A percentile compares a stretch with the other conserved stretches of the same genome.
These are phyloP conservation scores for Kodamaea jinghongensis DNA, from an alignment of 805 yeast species.

Conservation along the genomic window DNA sequence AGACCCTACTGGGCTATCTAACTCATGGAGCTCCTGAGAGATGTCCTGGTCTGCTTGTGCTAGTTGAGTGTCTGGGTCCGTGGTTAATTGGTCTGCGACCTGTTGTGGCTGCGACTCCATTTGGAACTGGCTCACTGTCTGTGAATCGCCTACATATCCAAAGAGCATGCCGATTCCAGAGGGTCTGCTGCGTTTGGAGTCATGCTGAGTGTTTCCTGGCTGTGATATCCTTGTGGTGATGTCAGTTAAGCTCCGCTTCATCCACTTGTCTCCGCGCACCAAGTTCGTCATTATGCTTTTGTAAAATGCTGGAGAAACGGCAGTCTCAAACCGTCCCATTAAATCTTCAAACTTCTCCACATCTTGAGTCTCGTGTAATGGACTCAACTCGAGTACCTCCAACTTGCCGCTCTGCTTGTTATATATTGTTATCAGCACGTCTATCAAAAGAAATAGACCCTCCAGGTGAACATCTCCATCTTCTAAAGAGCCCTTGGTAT, in stretches of 20 bases:
- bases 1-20: no score
- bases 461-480: conserved; percentile 3
- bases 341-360: conserved; percentile 1
- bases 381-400: conserved; percentile 6
- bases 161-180: conserved; percentile 6
- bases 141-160: background rate
- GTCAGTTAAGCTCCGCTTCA: conserved; percentile 4
- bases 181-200: background rate
- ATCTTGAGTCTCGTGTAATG: conserved; percentile 1
- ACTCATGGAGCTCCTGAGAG: no score
- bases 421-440: conserved; percentile 5
- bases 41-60: no score
- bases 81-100: background rate
- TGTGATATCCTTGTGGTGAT: conserved; percentile 1
- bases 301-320: conserved; percentile 1
- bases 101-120: background rate
- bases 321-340: conserved; percentile 1
- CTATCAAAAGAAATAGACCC: conserved; percentile 3
- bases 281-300: conserved; percentile 4
- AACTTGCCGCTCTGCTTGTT: background rate
- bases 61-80: background rate
- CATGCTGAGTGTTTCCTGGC: conserved; percentile 4
- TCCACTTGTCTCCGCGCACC: conserved; percentile 2
- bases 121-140: background rate
- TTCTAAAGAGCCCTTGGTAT: background rate